Base-by-base conservation (phyloP, 148 eudicot species). In the Vaccinium darrowii region DNA sequence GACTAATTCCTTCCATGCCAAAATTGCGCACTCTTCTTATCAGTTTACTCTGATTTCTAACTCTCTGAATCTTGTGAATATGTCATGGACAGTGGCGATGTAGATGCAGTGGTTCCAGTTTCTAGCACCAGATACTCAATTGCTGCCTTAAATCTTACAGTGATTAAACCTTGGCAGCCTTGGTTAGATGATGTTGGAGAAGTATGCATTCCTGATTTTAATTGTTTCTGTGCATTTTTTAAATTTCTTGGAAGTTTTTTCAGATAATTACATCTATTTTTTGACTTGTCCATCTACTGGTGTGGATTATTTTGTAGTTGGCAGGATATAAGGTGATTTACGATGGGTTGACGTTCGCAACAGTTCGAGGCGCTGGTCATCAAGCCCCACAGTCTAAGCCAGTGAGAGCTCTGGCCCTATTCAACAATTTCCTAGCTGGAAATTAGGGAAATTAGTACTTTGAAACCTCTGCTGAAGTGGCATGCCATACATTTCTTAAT, bases 41-140 rank as follows among this genome's bases (percentile, higher is more conserved):
- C 49, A 13, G 36, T 73, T 27, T 73, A 6, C 19, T 36, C 33
- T 27, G n/a, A 43, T 43, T n/a, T 16, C 79, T 21, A 76, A 76
- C 54, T 52, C 36, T 43, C 23, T 23, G 50, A 10, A 43, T 39
- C 23, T 63, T 87, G 23, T 84, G 79, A 56, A 56, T 12, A 33
- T 79, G 30, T 83, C 16, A 25, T 81, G 56, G 51, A 67, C 87
- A 87, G 89, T 57, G 85, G 89, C 57, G 89, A 87, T 58, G 71
- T 82, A 74, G 89, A 87, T 81, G 87, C 86, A 51, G 84, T 84
- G 0, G 87, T 87, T 77, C 86, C 89, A 53, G 89, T 87, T 21
- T 23, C 89, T 30, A 36, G 89, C 65, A 82, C 89, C 25, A 82
- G 87, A 39, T 87, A 87, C 76, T 84, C 86, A 51, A 78, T 87